These are phyloP conservation scores for Scolecobasidium constrictum DNA, from an alignment of 2,329 filamentous ascomycete species.

Conservation along the genomic window DNA sequence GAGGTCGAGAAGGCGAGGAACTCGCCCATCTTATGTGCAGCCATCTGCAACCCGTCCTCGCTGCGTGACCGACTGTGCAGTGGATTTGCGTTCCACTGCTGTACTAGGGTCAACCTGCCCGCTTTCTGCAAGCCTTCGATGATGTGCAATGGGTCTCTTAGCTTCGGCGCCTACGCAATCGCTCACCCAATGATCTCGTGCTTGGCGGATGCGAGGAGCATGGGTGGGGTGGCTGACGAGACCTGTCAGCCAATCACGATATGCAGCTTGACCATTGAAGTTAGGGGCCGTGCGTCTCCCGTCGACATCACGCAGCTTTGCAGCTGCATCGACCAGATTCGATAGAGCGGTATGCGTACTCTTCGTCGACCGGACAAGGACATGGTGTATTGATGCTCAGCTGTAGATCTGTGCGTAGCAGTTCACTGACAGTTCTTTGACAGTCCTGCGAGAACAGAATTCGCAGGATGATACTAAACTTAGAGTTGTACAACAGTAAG, in stretches of 20 bases:
- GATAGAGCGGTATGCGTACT: neutral
- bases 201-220: no score
- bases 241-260: neutral
- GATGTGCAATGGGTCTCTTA: no score
- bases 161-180: no score
- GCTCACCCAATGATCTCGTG: no score
- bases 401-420: no score
- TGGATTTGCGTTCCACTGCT: no score
- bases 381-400: neutral
- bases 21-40: slow-evolving; percentile 7
- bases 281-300: neutral
- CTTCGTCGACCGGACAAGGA: neutral
- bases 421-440: no score
- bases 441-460: no score
- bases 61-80: neutral
- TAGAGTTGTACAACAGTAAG: no score
- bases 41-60: neutral
- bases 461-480: no score
- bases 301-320: neutral
- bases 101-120: neutral
- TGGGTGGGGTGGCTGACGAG: neutral
- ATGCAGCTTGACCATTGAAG: neutral
- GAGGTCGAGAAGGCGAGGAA: neutral
- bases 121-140: neutral
- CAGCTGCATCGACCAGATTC: neutral